Percentiles rank a stretch among this genome's conserved stretches.
phyloP scores from a whole-genome alignment of 148 eudicot species.

The Gaultheria prostrata region DNA sequence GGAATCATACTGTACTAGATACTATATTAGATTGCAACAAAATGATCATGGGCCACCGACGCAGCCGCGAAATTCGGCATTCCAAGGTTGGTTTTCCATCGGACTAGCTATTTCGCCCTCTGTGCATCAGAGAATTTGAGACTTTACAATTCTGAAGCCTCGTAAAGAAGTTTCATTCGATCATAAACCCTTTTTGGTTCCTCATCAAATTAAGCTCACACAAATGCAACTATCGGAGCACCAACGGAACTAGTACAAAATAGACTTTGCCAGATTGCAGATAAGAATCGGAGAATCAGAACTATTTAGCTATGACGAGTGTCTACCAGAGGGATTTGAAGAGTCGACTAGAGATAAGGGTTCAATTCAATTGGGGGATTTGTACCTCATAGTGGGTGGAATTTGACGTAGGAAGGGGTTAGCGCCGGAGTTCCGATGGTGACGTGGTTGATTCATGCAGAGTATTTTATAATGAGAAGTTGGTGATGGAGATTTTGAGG shows the following conservation, averaged over 20 bases:
- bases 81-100: conserved; percentile 52
- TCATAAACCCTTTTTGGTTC: conserved; percentile 36
- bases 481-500: conserved; percentile 29
- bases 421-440: conserved; percentile 34
- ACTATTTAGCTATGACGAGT: conserved; percentile 23
- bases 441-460: conserved; percentile 36
- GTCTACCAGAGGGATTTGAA: conserved; percentile 41
- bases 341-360: conserved; percentile 26
- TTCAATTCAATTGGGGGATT: conserved; percentile 29
- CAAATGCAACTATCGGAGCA: conserved; percentile 20
- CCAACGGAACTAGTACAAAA: background rate
- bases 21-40: background rate
- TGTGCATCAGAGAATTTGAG: conserved; percentile 25
- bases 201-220: conserved; percentile 30
- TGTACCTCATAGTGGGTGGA: conserved; percentile 47
- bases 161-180: conserved; percentile 34
- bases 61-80: conserved; percentile 33
- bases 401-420: conserved; percentile 28
- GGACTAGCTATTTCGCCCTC: conserved; percentile 33
- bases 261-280: background rate
- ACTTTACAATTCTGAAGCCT: conserved; percentile 26
- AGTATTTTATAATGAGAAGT: conserved; percentile 38
- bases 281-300: conserved; percentile 25
- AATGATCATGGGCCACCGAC: conserved; percentile 32
- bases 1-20: background rate